phyloP scores from a whole-genome alignment of 179 eudicot genomes.

The Gypsophila paniculata region DNA sequence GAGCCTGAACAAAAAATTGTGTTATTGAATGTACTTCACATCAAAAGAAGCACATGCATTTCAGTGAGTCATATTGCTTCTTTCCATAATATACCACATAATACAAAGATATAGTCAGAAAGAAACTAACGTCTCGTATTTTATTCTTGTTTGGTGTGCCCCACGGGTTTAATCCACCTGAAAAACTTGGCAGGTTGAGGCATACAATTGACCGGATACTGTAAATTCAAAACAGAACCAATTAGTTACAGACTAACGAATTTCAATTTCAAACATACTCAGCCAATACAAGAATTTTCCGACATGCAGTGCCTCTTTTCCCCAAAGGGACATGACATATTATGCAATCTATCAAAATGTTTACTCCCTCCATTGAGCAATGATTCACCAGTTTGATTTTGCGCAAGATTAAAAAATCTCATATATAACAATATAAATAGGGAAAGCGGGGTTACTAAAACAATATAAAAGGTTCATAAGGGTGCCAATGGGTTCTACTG shows the following conservation, averaged over 20 bases:
- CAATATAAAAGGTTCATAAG: no score
- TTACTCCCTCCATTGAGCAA: no score
- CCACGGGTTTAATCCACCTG: conserved; percentile 98
- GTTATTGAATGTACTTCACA: no score
- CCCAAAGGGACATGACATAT: not conserved
- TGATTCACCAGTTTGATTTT: no score
- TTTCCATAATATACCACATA: not conserved
- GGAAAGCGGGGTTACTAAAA: no score
- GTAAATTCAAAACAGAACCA: conserved; percentile 23
- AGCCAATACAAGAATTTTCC: conserved; percentile 2
- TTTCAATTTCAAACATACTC: not conserved
- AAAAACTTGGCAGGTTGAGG: conserved; percentile 96
- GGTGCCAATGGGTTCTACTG: no score
- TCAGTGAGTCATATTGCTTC: no score
- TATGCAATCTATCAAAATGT: no score
- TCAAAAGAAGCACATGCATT: no score
- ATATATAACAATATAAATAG: no score
- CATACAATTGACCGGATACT: conserved; percentile 94
- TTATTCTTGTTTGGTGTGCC: conserved; percentile 72
- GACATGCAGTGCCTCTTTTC: not conserved
- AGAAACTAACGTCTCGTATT: conserved; percentile 47
- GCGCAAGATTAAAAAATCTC: no score
- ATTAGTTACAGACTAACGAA: conserved; percentile 9
- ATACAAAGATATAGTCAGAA: not conserved
- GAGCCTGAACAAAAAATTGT: no score